Conservation (phyloP, 352 stramenopile species). For the Globisporangium abappressorium region DNA sequence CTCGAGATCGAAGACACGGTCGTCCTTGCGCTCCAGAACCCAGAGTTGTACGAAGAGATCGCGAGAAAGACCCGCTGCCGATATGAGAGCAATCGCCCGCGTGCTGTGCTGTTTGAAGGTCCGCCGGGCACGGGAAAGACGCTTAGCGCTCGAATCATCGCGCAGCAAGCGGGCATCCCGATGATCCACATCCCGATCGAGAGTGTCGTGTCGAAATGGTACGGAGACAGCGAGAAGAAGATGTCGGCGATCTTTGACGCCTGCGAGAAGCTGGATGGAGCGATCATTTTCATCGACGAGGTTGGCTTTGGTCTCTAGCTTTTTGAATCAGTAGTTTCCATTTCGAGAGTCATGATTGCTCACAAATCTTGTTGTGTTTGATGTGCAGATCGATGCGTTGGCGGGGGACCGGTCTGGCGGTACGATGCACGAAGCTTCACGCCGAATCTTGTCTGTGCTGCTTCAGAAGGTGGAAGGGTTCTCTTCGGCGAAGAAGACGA, state of each 20-base stretch:
- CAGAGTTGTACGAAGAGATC: slow-evolving; percentile 89
- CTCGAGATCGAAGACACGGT: slow-evolving; percentile 92
- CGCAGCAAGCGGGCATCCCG: slow-evolving; percentile 88
- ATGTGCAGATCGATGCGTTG: slow-evolving; percentile 83
- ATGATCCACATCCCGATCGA: slow-evolving; percentile 94
- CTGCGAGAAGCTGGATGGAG: slow-evolving; percentile 88
- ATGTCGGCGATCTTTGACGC: slow-evolving; percentile 94
- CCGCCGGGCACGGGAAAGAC: slow-evolving; percentile 94
- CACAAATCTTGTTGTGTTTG: background rate
- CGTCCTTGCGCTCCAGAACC: slow-evolving; percentile 89
- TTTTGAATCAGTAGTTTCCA: background rate
- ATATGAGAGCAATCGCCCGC: slow-evolving; percentile 89
- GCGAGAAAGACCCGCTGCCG: slow-evolving; percentile 84
- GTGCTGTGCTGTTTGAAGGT: slow-evolving; percentile 91
- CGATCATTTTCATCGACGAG: slow-evolving; percentile 96
- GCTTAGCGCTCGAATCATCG: slow-evolving; percentile 92
- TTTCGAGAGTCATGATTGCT: background rate
- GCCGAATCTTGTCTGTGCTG: slow-evolving; percentile 89
- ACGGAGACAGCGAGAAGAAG: slow-evolving; percentile 94
- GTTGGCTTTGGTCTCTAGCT: slow-evolving; percentile 21
- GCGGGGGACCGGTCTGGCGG: slow-evolving; percentile 84
- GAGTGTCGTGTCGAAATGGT: slow-evolving; percentile 94
- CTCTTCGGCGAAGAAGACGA: slow-evolving; percentile 90
- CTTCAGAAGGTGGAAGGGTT: slow-evolving; percentile 93
- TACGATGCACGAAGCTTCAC: slow-evolving; percentile 92